phyloP scores from a whole-genome alignment of 169 alveolate species.

The Sarcocystis neurona region DNA sequence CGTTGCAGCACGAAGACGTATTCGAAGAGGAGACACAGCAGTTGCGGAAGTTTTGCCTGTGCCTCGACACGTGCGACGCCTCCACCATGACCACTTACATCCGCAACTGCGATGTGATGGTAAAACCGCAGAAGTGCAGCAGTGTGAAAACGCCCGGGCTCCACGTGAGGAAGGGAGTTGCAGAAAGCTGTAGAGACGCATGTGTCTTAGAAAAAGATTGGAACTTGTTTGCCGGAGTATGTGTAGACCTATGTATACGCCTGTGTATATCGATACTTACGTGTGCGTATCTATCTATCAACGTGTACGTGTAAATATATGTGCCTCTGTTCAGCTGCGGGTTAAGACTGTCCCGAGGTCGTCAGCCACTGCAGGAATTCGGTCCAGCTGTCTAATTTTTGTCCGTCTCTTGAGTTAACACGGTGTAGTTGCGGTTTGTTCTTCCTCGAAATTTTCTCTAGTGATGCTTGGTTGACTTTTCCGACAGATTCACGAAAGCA shows the following conservation, averaged over 20 bases:
- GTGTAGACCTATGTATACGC: too few relatives aligned
- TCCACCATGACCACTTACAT: constrained; percentile 49
- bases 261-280: too few relatives aligned
- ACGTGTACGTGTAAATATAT: too few relatives aligned
- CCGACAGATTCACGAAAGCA: constrained; percentile 38
- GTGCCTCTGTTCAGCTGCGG: too few relatives aligned
- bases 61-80: constrained; percentile 65
- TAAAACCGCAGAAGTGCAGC: not conserved
- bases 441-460: too few relatives aligned
- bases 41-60: constrained; percentile 57
- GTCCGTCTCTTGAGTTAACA: too few relatives aligned
- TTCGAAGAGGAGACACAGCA: constrained; percentile 52
- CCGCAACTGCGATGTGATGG: constrained; percentile 45
- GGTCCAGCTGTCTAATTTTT: too few relatives aligned
- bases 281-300: too few relatives aligned
- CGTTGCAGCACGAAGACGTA: constrained; percentile 32
- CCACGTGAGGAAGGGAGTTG: not conserved
- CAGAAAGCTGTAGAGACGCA: not conserved
- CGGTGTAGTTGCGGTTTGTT: not conserved
- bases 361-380: too few relatives aligned
- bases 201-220: not conserved
- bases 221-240: not conserved
- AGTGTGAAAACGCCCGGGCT: not conserved
- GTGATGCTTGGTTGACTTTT: too few relatives aligned
- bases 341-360: too few relatives aligned